Conservation (phyloP, 2,329 filamentous ascomycete genomes). For the Trichoderma asperellum region DNA sequence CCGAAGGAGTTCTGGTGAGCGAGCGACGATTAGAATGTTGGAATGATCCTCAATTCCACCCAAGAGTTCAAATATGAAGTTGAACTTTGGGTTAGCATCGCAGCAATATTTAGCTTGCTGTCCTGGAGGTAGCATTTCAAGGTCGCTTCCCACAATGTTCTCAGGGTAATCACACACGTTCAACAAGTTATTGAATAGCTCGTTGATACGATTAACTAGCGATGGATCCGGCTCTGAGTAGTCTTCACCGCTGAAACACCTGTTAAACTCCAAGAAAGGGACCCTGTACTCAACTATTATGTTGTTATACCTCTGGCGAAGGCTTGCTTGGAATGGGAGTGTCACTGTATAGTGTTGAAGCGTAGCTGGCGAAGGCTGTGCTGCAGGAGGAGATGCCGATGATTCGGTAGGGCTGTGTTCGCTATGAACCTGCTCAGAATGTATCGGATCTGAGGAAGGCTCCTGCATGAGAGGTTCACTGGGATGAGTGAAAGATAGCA, state of each 20-base stretch:
- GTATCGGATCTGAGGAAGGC: slow-evolving; percentile 33
- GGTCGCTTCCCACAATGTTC: slow-evolving; percentile 51
- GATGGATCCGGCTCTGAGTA: slow-evolving; percentile 45
- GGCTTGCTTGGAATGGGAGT: slow-evolving; percentile 59
- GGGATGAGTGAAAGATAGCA: slow-evolving; percentile 33
- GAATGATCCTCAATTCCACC: slow-evolving; percentile 49
- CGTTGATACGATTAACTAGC: slow-evolving; percentile 53
- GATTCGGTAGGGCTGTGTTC: slow-evolving; percentile 35
- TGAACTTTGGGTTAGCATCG: slow-evolving; percentile 63
- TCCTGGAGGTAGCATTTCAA: slow-evolving; percentile 44
- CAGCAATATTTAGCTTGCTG: slow-evolving; percentile 57
- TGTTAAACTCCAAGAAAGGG: slow-evolving; percentile 52
- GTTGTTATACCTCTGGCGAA: slow-evolving; percentile 57
- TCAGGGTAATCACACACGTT: slow-evolving; percentile 63
- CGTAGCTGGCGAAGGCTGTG: slow-evolving; percentile 23
- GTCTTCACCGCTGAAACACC: slow-evolving; percentile 47
- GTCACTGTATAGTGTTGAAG: slow-evolving; percentile 55
- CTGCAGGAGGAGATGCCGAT: slow-evolving; percentile 31
- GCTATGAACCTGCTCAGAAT: slow-evolving; percentile 36
- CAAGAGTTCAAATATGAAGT: slow-evolving; percentile 61
- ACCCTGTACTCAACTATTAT: slow-evolving; percentile 50
- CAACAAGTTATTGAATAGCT: slow-evolving; percentile 55
- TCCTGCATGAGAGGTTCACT: slow-evolving; percentile 32
- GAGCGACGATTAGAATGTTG: slow-evolving; percentile 58
- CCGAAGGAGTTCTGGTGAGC: slow-evolving; percentile 53